Percentiles rank a stretch among this genome's conserved stretches.
Evolutionary conservation across 2,329 filamentous ascomycete genomes (phyloP).

Genomic region (Aspergillus glaucus): DNA sequence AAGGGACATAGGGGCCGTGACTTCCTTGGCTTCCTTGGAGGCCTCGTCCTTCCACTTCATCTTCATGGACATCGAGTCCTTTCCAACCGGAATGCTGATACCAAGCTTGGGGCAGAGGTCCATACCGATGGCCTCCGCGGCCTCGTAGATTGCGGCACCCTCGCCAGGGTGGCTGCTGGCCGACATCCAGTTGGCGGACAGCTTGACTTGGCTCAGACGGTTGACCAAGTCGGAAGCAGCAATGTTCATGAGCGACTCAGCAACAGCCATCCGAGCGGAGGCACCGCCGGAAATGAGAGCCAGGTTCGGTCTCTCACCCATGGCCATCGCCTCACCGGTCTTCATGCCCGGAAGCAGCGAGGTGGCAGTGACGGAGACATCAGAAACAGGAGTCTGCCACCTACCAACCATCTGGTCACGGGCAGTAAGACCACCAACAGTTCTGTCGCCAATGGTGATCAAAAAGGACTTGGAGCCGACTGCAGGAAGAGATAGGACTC

Average conservation of each 20-base stretch:
- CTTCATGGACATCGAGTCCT: slow-evolving; percentile 99
- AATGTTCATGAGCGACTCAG: slow-evolving; percentile 87
- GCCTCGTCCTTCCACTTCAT: slow-evolving; percentile 79
- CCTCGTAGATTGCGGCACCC: slow-evolving; percentile 85
- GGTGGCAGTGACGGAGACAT: slow-evolving; percentile 86
- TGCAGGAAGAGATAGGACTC: slow-evolving; percentile 76
- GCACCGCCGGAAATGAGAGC: slow-evolving; percentile 85
- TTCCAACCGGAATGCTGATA: slow-evolving; percentile 90
- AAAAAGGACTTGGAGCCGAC: slow-evolving; percentile 97
- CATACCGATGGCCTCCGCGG: slow-evolving; percentile 87
- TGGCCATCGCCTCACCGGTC: slow-evolving; percentile 93
- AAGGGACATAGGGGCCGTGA: slow-evolving; percentile 85
- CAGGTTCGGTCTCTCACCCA: slow-evolving; percentile 86
- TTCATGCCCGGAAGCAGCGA: slow-evolving; percentile 66
- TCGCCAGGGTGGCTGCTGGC: slow-evolving; percentile 91
- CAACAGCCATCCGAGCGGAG: slow-evolving; percentile 93
- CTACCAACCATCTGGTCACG: slow-evolving; percentile 94
- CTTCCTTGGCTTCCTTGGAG: slow-evolving; percentile 65
- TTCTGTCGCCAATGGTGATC: slow-evolving; percentile 91
- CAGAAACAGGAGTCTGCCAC: slow-evolving; percentile 90
- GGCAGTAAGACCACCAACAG: slow-evolving; percentile 79
- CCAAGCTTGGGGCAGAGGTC: slow-evolving; percentile 86
- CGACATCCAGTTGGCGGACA: slow-evolving; percentile 99
- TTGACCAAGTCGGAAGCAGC: slow-evolving; percentile 71
- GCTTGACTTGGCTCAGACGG: slow-evolving; percentile 69